Evolutionary conservation across 345 rosid species (phyloP).

Genomic region (Sisymbrium altissimum): DNA sequence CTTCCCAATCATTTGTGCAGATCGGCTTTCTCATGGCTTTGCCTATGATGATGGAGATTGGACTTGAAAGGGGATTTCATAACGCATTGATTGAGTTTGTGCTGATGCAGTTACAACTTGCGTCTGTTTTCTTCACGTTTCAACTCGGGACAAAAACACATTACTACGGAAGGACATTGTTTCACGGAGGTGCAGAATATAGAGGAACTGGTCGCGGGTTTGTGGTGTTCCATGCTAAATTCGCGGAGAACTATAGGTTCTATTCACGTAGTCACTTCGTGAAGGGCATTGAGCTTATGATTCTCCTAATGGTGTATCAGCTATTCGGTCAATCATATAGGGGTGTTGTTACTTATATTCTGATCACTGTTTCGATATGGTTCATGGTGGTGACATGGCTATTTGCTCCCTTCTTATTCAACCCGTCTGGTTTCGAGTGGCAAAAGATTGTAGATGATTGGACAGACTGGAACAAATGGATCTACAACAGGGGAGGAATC

Average conservation of each 20-base stretch:
- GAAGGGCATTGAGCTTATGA: constrained; percentile 60
- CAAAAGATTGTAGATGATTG: constrained; percentile 68
- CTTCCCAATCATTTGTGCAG: constrained; percentile 69
- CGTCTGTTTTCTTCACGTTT: constrained; percentile 68
- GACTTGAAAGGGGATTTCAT: constrained; percentile 64
- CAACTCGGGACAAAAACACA: constrained; percentile 67
- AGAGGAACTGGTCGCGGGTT: constrained; percentile 92
- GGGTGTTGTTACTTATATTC: constrained; percentile 43
- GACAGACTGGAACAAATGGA: constrained; percentile 74
- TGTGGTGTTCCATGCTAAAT: constrained; percentile 82
- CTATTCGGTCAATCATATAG: constrained; percentile 46
- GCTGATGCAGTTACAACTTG: constrained; percentile 64
- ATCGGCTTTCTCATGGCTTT: constrained; percentile 61
- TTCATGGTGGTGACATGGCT: constrained; percentile 64
- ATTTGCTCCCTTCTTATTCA: constrained; percentile 67
- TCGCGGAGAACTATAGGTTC: constrained; percentile 70
- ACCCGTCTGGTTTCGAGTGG: constrained; percentile 73
- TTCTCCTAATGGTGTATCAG: constrained; percentile 56
- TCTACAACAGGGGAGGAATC: constrained; percentile 51
- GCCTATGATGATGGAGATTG: constrained; percentile 80
- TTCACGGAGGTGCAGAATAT: constrained; percentile 84
- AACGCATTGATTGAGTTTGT: constrained; percentile 60
- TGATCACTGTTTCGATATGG: constrained; percentile 60
- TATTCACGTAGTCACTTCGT: constrained; percentile 72
- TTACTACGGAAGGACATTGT: constrained; percentile 65